Base-by-base conservation (phyloP, 1,284 basidiomycete genomes). In the Malassezia sympodialis region DNA sequence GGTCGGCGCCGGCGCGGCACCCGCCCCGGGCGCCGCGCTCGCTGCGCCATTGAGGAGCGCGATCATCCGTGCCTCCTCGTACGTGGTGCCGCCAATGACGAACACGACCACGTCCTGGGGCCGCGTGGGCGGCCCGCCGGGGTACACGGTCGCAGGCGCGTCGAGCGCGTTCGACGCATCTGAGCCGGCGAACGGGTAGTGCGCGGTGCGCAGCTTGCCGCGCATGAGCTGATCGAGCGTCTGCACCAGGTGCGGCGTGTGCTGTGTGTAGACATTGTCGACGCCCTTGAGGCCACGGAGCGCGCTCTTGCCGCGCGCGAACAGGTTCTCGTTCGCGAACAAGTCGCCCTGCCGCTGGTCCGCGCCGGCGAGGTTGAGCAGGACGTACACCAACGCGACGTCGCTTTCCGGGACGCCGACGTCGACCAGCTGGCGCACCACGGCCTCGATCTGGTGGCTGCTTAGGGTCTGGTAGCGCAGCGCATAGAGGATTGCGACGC, bases 211-310 rank as follows among this genome's bases (percentile, higher is more conserved):
- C 60, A 98, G 75, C 44, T 87, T 80, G 12, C 90, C 93, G 67
- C 84, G 89, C 67, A 94, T 82, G 1, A 99, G 77, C 52, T 87
- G 81, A 70, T 99, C 94, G 19, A 98, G 77, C 5, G 93, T 98
- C 70, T 96, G 84, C 0, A 86, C 83, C 3, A 99, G 79, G 75
- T 94, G 90, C 8, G 94, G 94, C 14, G 85, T 86, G 70, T 98
- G 94, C 69, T 98, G 94, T 52, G 91, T 99, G 73, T 96, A 99
- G 8, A 98, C 93, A 69, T 99, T 99, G 76, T 99, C 94, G 6
- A 98, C 94, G 7, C 94, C 94, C 79, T 96, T 96, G 52, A 98
- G 78, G 1, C 94, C 94, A 73, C 96, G 96, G 59, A 99, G 76
- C 0, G 93, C 94, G 31, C 86, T 90, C 58, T 90, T 87, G 6